Percentiles rank a stretch among this genome's conserved stretches.
phyloP scores from a whole-genome alignment of 1,284 basidiomycete species.

The Melampsora americana region DNA sequence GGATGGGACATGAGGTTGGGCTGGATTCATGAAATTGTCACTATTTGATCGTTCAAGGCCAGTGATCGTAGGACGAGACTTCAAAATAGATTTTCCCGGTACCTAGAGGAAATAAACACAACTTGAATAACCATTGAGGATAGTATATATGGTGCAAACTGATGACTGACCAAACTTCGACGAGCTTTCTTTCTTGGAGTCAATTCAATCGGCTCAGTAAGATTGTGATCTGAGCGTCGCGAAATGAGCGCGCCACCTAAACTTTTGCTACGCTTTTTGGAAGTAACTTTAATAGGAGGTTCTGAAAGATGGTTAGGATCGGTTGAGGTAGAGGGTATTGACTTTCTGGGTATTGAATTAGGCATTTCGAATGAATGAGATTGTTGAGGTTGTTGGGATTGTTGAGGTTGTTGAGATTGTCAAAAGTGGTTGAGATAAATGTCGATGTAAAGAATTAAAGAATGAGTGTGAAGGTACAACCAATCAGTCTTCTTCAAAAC shows the following conservation, averaged over 20 bases:
- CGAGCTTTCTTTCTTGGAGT: conserved; percentile 42
- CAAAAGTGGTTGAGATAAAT: too few species aligned
- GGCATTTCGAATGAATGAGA: background rate
- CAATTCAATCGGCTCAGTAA: conserved; percentile 23
- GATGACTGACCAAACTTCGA: conserved; percentile 28
- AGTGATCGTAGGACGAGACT: conserved; percentile 39
- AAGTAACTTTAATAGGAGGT: background rate
- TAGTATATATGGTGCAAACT: background rate
- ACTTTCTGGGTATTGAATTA: background rate
- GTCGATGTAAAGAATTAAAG: too few species aligned
- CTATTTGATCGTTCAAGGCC: conserved; percentile 32
- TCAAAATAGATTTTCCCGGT: conserved; percentile 43
- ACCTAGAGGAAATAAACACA: conserved; percentile 14
- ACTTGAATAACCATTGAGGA: background rate
- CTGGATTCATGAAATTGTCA: conserved; percentile 24
- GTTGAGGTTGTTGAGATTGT: background rate
- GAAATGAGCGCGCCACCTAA: conserved; percentile 26
- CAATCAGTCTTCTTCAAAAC: too few species aligned
- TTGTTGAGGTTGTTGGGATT: too few species aligned
- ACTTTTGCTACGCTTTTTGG: conserved; percentile 42
- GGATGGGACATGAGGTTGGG: background rate
- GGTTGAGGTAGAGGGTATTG: background rate
- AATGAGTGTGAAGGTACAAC: too few species aligned
- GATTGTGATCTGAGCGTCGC: conserved; percentile 5
- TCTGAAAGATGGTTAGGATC: background rate